These are phyloP conservation scores for Laetiporus sulphureus DNA, from an alignment of 1,284 basidiomycete genomes.

Conservation along the genomic window DNA sequence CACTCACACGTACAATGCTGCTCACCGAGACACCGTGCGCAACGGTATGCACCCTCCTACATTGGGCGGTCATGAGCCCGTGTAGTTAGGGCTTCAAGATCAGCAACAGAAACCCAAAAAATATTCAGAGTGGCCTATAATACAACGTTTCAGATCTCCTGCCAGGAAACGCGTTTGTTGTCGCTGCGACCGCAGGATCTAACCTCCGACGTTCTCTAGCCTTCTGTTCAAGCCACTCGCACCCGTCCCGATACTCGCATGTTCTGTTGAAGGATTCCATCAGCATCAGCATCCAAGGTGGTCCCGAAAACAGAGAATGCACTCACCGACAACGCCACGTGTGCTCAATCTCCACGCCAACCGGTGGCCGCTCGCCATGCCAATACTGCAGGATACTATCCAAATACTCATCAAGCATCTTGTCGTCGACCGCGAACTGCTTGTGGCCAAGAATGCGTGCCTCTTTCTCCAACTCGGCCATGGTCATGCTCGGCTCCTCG, in stretches of 20 bases:
- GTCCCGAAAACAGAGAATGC: not conserved
- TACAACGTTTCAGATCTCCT: too few species aligned
- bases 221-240: constrained; percentile 79
- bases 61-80: too few species aligned
- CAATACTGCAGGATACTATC: constrained; percentile 63
- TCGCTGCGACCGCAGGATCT: too few species aligned
- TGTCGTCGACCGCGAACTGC: constrained; percentile 51
- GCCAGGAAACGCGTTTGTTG: too few species aligned
- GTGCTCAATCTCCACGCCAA: constrained; percentile 60
- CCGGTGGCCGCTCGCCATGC: constrained; percentile 59
- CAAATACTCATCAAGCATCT: constrained; percentile 52
- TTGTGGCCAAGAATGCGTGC: constrained; percentile 60
- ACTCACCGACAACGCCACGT: constrained; percentile 66
- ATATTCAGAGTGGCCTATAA: too few species aligned
- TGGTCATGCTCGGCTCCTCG: constrained; percentile 7
- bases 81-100: too few species aligned
- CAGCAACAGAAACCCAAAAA: too few species aligned
- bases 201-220: constrained; percentile 41
- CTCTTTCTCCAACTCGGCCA: constrained; percentile 13
- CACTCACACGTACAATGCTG: too few species aligned
- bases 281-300: constrained; percentile 3
- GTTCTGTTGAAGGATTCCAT: constrained; percentile 34
- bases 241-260: constrained; percentile 75
- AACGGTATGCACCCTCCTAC: too few species aligned
- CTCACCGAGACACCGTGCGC: too few species aligned